A percentile compares a stretch with the other conserved stretches of the same genome.
Conservation (phyloP, 2,329 filamentous ascomycete species). For the Exophiala viscosa region DNA sequence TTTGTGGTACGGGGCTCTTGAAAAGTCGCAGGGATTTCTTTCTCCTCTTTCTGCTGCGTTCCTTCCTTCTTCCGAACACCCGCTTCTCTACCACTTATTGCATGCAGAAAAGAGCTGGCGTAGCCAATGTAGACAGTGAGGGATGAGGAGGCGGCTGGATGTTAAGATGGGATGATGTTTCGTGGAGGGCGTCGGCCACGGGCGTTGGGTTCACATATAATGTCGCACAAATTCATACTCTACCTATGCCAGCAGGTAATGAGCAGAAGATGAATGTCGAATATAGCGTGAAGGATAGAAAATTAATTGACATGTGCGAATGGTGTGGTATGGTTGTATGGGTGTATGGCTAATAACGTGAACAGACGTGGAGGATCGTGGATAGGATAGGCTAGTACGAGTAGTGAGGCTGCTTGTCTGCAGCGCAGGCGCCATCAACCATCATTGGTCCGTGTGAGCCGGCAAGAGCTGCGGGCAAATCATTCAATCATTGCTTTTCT, state of each 20-base stretch:
- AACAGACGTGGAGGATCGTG: no score
- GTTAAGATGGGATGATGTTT: slow-evolving; percentile 12
- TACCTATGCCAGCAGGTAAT: slow-evolving; percentile 22
- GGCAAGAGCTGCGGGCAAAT: no score
- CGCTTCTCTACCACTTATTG: slow-evolving; percentile 1
- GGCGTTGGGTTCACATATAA: slow-evolving; percentile 12
- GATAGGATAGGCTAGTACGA: no score
- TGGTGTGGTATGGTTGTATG: background rate
- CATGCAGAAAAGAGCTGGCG: slow-evolving; percentile 3
- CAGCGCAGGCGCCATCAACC: no score
- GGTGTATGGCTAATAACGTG: no score
- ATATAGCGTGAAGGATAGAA: slow-evolving; percentile 11
- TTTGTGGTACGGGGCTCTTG: background rate
- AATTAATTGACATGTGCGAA: slow-evolving; percentile 10
- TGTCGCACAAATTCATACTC: slow-evolving; percentile 25
- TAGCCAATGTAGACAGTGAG: background rate
- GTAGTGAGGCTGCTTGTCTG: no score
- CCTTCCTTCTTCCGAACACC: slow-evolving; percentile 1
- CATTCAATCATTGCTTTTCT: no score
- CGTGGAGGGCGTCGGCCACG: slow-evolving; percentile 5
- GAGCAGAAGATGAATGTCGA: slow-evolving; percentile 9
- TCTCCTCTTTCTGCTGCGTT: slow-evolving; percentile 1
- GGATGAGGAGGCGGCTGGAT: slow-evolving; percentile 7
- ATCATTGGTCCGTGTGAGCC: no score
- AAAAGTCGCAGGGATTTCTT: slow-evolving; percentile 4